Conservation (phyloP, 345 rosid species). For the Geranium brycei region DNA sequence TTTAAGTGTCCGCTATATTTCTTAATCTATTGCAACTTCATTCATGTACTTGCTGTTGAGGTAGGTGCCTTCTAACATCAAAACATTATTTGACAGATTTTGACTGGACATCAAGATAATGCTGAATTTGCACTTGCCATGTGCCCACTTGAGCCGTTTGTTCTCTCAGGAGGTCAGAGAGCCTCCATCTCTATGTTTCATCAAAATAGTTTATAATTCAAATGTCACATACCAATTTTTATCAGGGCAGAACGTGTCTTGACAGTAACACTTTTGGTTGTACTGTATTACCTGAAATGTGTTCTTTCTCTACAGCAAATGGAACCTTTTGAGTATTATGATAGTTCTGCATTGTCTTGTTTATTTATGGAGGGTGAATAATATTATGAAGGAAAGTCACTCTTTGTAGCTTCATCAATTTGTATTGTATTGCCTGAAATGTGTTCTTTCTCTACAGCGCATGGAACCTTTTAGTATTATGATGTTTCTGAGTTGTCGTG, state of each 20-base stretch:
- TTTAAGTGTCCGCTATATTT: no score
- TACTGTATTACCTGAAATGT: no score
- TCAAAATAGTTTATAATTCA: not conserved
- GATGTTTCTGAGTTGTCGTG: not conserved
- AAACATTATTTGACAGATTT: slow-evolving; percentile 28
- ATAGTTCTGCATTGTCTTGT: not conserved
- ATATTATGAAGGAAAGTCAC: not conserved
- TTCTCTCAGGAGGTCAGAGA: slow-evolving; percentile 49
- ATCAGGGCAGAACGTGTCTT: not conserved
- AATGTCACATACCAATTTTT: not conserved
- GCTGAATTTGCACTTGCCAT: slow-evolving; percentile 63
- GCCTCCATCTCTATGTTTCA: not conserved
- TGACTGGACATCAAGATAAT: slow-evolving; percentile 48
- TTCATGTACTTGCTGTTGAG: no score
- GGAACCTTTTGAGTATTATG: not conserved
- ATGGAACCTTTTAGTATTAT: not conserved
- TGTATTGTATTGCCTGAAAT: not conserved
- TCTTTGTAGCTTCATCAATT: not conserved
- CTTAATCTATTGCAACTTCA: no score
- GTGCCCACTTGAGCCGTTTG: slow-evolving; percentile 47
- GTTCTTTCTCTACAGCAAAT: not conserved
- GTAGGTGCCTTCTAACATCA: not conserved
- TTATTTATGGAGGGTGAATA: not conserved
- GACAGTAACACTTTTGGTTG: not conserved
- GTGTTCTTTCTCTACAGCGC: not conserved